Evolutionary conservation across 495 filamentous ascomycete genomes (phyloP), one percentile per base, ranked within the genome.

Genomic region (Penicillium turbatum): DNA sequence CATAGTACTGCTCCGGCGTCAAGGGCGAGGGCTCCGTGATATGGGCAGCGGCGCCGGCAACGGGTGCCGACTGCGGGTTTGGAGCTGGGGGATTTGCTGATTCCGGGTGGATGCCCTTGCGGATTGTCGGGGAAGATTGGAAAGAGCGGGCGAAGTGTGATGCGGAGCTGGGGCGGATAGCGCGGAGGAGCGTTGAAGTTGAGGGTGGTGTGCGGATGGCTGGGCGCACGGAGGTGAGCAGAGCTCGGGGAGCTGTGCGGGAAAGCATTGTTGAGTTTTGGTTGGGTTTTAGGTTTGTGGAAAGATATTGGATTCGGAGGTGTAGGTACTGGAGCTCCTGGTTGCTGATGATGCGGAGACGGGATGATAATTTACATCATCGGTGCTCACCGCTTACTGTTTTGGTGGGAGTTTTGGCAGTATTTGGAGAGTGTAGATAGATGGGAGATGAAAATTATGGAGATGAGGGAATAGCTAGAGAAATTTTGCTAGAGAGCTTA

Each of bases 51-150:
- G 64, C 63, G 27, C 67, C 70, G 32, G 70, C 70, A 19, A 68
- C 57, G 27, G 70, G 64, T 24, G 53, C 41, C 36, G 66, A 51
- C 32, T 78, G 59, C 2, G 73, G 66, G 17, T 72, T 65, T 17
- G 74, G 71, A 34, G 72, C 61, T 5, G 61, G 63, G 1, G 75
- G 75, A 49, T 76, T 61, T 37, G 66, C 48, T 2, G 73, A 72
- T 42, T 72, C 69, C 5, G 75, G 73, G 51, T 69, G 66, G 27
- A 78, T 65, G 38, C 75, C 73, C 58, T 76, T 76, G 58, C 61
- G 55, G 35, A 62, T 59, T 26, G 55, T 17, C 3, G 65, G 54
- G 21, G 72, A 63, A 5, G 63, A 57, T 52, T 67, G 57, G 62
- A 76, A 74, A 16, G 51, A 51, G 38, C 62, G 65, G 31, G 50